Conservation (phyloP, 441 rosid genomes). For the Euphorbia schlechtendalii region DNA sequence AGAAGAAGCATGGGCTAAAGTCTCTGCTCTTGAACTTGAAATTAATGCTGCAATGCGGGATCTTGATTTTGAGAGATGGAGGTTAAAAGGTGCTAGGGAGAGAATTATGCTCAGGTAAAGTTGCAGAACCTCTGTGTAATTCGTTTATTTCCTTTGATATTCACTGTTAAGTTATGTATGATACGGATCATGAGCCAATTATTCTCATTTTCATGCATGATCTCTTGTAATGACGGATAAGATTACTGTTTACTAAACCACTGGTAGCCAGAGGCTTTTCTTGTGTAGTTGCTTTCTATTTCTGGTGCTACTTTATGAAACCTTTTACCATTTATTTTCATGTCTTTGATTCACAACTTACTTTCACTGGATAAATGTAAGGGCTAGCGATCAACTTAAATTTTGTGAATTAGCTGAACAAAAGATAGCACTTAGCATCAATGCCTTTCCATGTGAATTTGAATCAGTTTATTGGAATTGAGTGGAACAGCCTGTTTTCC, state of each 20-base stretch:
- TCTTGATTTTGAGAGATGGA: constrained; percentile 85
- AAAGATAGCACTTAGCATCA: too few relatives aligned
- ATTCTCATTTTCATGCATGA: not conserved
- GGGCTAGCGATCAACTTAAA: too few relatives aligned
- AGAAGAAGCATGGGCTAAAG: constrained; percentile 97
- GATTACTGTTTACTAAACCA: not conserved
- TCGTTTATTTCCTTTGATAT: too few relatives aligned
- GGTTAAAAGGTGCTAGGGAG: constrained; percentile 93
- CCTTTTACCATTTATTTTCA: not conserved
- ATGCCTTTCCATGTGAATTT: too few relatives aligned
- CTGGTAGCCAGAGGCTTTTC: not conserved
- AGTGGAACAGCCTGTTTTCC: not conserved
- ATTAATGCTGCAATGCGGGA: constrained; percentile 72
- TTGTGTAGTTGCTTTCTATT: not conserved
- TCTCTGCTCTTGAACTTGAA: constrained; percentile 83
- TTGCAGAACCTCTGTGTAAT: too few relatives aligned
- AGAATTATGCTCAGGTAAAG: constrained; percentile 96
- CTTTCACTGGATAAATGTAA: too few relatives aligned
- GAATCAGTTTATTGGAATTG: not conserved
- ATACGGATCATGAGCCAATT: too few relatives aligned
- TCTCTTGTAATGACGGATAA: not conserved
- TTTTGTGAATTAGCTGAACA: too few relatives aligned
- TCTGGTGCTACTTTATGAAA: not conserved
- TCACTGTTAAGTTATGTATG: too few relatives aligned
- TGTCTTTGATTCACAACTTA: too few relatives aligned